A percentile compares a stretch with the other conserved stretches of the same genome.
phyloP scores from a whole-genome alignment of 2,329 filamentous ascomycete genomes.

The Chrysosporium queenslandicum region DNA sequence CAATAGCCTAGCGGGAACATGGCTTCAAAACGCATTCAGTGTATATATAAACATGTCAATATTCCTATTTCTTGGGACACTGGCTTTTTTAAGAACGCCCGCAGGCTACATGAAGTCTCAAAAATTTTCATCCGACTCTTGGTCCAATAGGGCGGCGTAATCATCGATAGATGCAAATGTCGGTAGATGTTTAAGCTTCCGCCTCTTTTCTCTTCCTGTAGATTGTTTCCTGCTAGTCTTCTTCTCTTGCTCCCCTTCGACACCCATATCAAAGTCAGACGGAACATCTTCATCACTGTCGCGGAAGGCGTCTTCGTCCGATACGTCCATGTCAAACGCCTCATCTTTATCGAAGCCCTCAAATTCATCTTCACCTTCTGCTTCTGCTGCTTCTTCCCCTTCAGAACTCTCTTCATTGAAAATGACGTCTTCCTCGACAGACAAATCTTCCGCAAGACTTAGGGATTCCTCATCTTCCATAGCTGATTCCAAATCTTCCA shows the following conservation, averaged over 20 bases:
- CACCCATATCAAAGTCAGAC: slow-evolving; percentile 39
- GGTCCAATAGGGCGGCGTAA: slow-evolving; percentile 73
- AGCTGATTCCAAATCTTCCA: slow-evolving; percentile 45
- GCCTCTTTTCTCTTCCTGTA: slow-evolving; percentile 53
- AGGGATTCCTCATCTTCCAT: slow-evolving; percentile 42
- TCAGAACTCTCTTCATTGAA: slow-evolving; percentile 17
- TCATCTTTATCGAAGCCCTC: slow-evolving; percentile 47
- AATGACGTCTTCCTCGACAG: slow-evolving; percentile 25
- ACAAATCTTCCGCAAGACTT: slow-evolving; percentile 28
- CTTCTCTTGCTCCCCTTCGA: slow-evolving; percentile 32
- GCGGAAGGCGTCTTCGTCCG: slow-evolving; percentile 38
- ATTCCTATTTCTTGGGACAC: not conserved
- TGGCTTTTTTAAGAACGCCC: not conserved
- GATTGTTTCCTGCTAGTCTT: slow-evolving; percentile 29
- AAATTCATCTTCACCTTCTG: slow-evolving; percentile 15
- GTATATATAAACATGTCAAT: not conserved
- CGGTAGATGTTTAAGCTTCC: slow-evolving; percentile 78
- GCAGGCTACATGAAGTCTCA: not conserved
- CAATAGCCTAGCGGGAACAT: not conserved
- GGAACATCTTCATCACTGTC: slow-evolving; percentile 48
- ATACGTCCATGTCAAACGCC: slow-evolving; percentile 42
- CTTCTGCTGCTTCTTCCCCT: slow-evolving; percentile 20
- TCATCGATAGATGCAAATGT: slow-evolving; percentile 91
- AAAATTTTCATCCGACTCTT: slow-evolving; percentile 39
- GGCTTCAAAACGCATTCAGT: not conserved